Base-by-base conservation (phyloP, 1,139 yeast genomes). In the Geotrichum europaeum region DNA sequence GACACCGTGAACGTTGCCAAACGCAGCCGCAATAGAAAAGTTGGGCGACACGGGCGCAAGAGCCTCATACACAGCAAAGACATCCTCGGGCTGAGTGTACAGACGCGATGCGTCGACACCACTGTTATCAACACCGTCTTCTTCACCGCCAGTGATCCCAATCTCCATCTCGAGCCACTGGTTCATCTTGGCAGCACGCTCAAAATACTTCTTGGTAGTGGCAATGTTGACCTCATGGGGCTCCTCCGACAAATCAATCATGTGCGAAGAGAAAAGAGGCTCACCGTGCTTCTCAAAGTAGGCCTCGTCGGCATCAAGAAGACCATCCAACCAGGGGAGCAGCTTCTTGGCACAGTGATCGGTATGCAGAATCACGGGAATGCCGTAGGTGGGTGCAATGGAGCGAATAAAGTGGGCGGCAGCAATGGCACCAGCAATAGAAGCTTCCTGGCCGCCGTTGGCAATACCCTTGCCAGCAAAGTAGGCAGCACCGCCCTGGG, bases 71-170 rank as follows among this genome's bases (percentile, higher is more conserved):
- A 94, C 98, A 69, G 84, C 85, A 81, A 78, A 94, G 63, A 94
- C 96, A 71, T 97, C 95, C 80, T 89, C 97, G 74, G 99, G 92
- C 72, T 86, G 84, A 70, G 99, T 94, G 87, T 94, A 94, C 73
- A 94, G 83, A 67, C 87, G 78, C 69, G 89, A 91, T 80, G 87
- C 86, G 76, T 85, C 84, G 69, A 89, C 97, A 77, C 85, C 83
- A 79, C 91, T 95, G 84, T 94, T 94, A 87, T 94, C 95, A 73
- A 94, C 99, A 85, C 99, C 99, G 76, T 94, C 99, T 82, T 94
- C 99, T 82, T 94, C 99, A 87, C 99, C 99, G 81, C 98, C 98
- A 76, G 99, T 94, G 84, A 94, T 94, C 85, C 99, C 99, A 76
- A 94, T 94, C 84, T 94, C 99, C 99, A 94, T 94, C 84, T 94